Percentiles rank a stretch among this genome's conserved stretches.
Evolutionary conservation across 192 early-diverging fungal species (phyloP).

Genomic region (Umbelopsis sp.): DNA sequence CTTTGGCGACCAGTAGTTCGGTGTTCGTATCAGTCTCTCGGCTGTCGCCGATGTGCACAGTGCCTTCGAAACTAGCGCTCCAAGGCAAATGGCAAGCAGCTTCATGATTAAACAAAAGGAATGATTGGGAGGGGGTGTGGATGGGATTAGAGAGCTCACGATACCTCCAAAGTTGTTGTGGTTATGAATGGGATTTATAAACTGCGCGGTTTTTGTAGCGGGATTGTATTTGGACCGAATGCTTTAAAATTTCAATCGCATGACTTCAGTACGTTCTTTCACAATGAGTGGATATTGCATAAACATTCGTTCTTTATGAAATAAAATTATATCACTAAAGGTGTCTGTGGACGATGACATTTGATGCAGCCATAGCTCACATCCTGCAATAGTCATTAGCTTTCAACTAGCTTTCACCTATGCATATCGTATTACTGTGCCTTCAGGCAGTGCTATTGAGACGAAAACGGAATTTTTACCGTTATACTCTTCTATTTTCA

Average conservation of each 20-base stretch:
- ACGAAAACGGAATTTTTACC: no score
- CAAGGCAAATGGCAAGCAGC: background rate
- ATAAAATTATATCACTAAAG: background rate
- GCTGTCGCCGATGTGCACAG: background rate
- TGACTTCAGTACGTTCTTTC: background rate
- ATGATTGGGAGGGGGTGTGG: no score
- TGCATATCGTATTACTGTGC: no score
- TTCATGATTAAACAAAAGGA: background rate
- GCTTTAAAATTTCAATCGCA: background rate
- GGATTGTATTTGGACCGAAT: background rate
- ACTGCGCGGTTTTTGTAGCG: background rate
- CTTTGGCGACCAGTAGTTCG: background rate
- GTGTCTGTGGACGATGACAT: no score
- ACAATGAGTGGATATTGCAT: background rate
- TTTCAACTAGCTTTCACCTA: no score
- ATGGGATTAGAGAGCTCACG: no score
- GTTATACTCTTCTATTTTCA: no score
- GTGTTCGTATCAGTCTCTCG: background rate
- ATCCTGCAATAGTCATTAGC: no score
- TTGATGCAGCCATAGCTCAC: no score
- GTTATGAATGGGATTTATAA: background rate
- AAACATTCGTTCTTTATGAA: background rate
- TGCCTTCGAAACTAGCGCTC: background rate
- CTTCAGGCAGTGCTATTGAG: no score
- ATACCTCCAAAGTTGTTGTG: background rate